Evolutionary conservation across 148 eudicot species (phyloP).

Genomic region (Talinum fruticosum): DNA sequence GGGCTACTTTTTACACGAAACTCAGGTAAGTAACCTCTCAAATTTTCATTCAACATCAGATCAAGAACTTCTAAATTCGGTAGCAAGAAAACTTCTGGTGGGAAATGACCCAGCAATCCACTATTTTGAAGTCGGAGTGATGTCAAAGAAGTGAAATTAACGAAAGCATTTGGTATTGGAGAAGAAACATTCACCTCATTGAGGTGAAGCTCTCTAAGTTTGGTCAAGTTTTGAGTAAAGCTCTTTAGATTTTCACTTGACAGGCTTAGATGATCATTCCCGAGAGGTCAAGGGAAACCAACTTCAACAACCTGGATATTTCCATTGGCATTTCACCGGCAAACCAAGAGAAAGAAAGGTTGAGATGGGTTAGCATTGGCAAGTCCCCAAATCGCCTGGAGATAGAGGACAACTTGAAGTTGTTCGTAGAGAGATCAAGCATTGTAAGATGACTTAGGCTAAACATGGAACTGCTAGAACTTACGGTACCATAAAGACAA

Average conservation of each 20-base stretch:
- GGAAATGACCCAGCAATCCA: neutral
- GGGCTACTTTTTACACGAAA: neutral
- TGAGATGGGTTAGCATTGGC: constrained; percentile 9
- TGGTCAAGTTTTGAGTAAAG: neutral
- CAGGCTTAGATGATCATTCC: neutral
- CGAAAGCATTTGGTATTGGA: neutral
- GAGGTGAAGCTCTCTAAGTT: constrained; percentile 6
- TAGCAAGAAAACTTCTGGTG: neutral
- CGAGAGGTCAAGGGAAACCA: constrained; percentile 18
- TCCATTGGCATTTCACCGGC: constrained; percentile 26
- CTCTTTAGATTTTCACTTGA: neutral
- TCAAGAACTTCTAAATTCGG: neutral
- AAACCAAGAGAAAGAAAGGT: constrained; percentile 26
- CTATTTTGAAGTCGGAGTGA: neutral
- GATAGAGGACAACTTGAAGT: constrained; percentile 23
- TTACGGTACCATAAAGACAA: constrained; percentile 18
- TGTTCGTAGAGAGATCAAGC: constrained; percentile 25
- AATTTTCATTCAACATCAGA: neutral
- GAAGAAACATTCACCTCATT: neutral
- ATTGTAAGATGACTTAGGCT: constrained; percentile 28
- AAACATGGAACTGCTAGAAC: constrained; percentile 15
- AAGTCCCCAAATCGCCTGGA: constrained; percentile 19
- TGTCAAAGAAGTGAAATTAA: neutral
- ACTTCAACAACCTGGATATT: constrained; percentile 12
- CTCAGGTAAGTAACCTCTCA: neutral